Base-by-base conservation (phyloP, 2,329 filamentous ascomycete species). In the Botrytis medusae region DNA sequence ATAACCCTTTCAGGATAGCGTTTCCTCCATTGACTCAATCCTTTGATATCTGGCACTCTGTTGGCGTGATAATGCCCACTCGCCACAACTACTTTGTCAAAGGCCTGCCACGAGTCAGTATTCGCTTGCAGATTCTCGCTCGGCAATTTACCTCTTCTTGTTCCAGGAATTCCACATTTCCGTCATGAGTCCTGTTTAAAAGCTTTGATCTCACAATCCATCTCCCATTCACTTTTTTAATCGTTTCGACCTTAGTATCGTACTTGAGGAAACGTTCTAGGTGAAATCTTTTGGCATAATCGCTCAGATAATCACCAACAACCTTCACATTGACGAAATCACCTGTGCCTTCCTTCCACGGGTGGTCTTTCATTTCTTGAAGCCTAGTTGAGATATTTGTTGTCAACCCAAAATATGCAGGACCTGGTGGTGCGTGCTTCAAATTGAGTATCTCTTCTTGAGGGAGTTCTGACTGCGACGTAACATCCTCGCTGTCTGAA, bases 41-140 rank as follows among this genome's bases (percentile, higher is more conserved):
- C 91, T 0, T 84, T 81, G 4, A 91, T 86, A 59, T 87, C 84
- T 0, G 91, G 91, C 1, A 93, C 82, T 73, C 86, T 87, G 0
- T 90, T 89, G 1, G 90, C 84, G 75, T 88, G 87, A 77, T 92
- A 93, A 80, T 93, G 91, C 0, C 91, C 91, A 42, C 85, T 89
- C 0, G 91, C 89, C 4, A 91, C 87, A 1, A 92, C 86, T 1
- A 93, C 84, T 0, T 89, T 88, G 78, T 93, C 90, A 75, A 96
- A 88, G 22, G 70, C 74, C 77, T 78, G 22, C 25, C 2, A 68
- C 29, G 37, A n/a, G 34, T 71, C 20, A 71, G 44, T 16, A 29
- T 65, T 32, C 46, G 6, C 46, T 71, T 29, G 12, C 37, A 25
- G 10, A n/a, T 32, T 29, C 25, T 14, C 46, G 18, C 32, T 18